Evolutionary conservation across 148 eudicot species (phyloP).

Genomic region (Salicornia ramosissima): DNA sequence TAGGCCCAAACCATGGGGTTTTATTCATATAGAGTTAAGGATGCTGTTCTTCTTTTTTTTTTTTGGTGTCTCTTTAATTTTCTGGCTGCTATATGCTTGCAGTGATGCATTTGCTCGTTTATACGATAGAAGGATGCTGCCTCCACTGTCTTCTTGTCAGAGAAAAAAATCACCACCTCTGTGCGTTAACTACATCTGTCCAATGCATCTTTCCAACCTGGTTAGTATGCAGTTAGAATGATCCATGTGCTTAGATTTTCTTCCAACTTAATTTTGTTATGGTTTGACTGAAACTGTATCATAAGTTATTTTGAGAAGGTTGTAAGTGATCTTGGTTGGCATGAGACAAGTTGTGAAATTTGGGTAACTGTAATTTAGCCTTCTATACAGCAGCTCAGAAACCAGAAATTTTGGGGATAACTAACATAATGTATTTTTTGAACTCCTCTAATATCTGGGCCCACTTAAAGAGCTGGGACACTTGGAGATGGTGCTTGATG

Average conservation of each 20-base stretch:
- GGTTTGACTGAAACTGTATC: background rate
- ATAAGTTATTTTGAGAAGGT: background rate
- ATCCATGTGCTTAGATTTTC: background rate
- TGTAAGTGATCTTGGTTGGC: background rate
- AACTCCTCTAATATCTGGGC: background rate
- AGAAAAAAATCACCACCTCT: conserved; percentile 71
- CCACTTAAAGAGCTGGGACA: background rate
- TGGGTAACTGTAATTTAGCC: background rate
- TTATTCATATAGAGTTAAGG: no score
- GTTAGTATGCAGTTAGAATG: conserved; percentile 41
- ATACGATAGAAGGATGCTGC: conserved; percentile 98
- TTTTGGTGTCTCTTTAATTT: no score
- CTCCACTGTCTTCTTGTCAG: conserved; percentile 77
- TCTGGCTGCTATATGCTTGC: conserved; percentile 35
- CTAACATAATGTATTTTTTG: no score
- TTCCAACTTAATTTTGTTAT: background rate
- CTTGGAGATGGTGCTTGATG: background rate
- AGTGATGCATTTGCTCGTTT: conserved; percentile 97
- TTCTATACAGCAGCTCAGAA: background rate
- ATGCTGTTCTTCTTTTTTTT: conserved; percentile 3
- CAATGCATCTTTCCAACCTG: conserved; percentile 87
- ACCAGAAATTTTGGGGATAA: no score
- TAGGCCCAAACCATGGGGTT: no score
- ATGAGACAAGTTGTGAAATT: background rate
- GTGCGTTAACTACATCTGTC: conserved; percentile 86